Evolutionary conservation across 2,329 filamentous ascomycete genomes (phyloP), one percentile per base, ranked within the genome.

Genomic region (Sordariomycetes sp.): DNA sequence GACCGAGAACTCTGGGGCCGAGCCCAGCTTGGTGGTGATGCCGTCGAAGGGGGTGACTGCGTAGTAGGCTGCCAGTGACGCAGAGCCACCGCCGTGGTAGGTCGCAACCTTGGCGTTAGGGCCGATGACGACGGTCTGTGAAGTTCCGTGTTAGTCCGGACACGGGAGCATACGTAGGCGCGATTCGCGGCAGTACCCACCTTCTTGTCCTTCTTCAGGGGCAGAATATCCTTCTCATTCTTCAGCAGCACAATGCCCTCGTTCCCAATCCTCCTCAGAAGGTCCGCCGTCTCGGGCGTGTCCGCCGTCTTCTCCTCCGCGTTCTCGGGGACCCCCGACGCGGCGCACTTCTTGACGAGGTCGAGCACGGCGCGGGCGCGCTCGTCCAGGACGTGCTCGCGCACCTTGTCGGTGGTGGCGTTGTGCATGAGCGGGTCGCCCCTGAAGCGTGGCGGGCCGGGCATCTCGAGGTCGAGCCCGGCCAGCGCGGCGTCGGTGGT

Each of bases 181-280:
- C 37, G 37, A 24, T n/a, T n/a, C n/a, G 35, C 20, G n/a, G 20
- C 22, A 20, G 73, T 63, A 54, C 56, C 5, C 11, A 58, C 51
- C 51, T 82, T 84, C 64, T 82, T 84, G 46, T 81, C 74, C 64
- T 83, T 85, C 37, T 79, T 79, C 3, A 87, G 69, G 0, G 88
- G 88, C 1, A 92, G 74, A 0, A 86, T 68, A 16, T 74, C 74
- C 43, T 79, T 78, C 14, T 89, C 79, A 62, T 92, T 92, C 72
- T 90, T 90, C 54, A 91, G 72, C 14, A 92, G 75, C 1, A 90
- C 87, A 10, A 89, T 83, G 3, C 83, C 83, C 66, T 90, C 86
- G 4, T 83, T 80, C 20, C 85, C 86, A 25, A 88, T 77, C 58
- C 79, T 76, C 20, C 88, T 79, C 24, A 90, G 78, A 53, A 90